Base-by-base conservation (phyloP, 2,329 filamentous ascomycete species). In the Aspergillus proliferans region DNA sequence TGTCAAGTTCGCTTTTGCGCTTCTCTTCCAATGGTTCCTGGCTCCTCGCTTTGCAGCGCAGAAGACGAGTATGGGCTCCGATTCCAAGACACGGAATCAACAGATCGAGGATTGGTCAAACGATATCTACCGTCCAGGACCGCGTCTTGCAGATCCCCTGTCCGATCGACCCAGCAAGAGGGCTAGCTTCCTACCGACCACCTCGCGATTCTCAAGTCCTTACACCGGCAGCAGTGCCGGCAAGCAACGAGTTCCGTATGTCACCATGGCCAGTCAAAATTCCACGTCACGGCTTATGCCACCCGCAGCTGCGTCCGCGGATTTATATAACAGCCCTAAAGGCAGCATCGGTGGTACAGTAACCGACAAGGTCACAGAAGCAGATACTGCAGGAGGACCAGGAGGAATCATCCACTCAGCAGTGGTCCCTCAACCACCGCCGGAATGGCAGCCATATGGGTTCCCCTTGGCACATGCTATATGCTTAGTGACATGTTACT, bases 51-150 rank as follows among this genome's bases (percentile, higher is more conserved):
- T 92, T 64, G 91, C 86, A 3, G 88, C 92, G 0, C 74, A 80
- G 43, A 95, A 88, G 71, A 95, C 92, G 0, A 92, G 88, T 2
- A 85, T 95, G 68, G 83, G 83, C 14, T 83, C 85, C 4, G 83
- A 93, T 66, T 82, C 85, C 56, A 90, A 92, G 67, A 86, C 91
- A 71, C 84, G 93, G 51, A 86, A 91, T 58, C 84, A 86, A 59
- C 90, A 97, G 72, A 98, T 98, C 56, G 93, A 98, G 69, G 92
- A 96, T 61, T 98, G 93, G 93, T 86, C 86, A 12, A 88, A 97
- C 56, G 93, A 98, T 64, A 98, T 98, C 60, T 97, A 98, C 70
- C 87, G 90, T 40, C 87, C 92, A 3, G 89, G 90, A 21, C 84
- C 86, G 47, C 87, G 90, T 57, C 77, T 96, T 55, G 81, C 85